Evolutionary conservation across 2,329 filamentous ascomycete genomes (phyloP), one percentile per base, ranked within the genome.

Genomic region (Phoma sp.): DNA sequence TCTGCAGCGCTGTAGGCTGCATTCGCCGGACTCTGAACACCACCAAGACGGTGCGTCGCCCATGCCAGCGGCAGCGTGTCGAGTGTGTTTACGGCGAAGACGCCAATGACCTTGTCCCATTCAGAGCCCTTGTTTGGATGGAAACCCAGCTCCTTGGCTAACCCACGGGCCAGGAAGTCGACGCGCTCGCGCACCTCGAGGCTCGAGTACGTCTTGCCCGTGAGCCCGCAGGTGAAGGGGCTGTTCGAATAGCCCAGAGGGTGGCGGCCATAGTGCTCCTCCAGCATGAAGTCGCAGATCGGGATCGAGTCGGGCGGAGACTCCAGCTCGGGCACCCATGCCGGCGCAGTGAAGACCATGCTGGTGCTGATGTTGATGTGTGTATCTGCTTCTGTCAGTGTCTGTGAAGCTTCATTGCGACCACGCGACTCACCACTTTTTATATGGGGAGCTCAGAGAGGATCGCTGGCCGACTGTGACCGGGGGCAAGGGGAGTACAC

Each of bases 81-180:
- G 60, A 95, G 86, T 85, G 90, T 91, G 71, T 96, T 96, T 55
- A 92, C 76, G n/a, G 88, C 88, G 76, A 91, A 96, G 25, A 93
- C 79, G 4, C 82, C 88, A 43, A 91, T 79, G 22, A 93, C 89
- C 73, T 92, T 92, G 67, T 95, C 90, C 88, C 88, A 95, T 71
- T 93, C 89, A 0, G 85, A 85, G 12, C 88, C 90, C 52, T 85
- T 74, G 62, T 90, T 88, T 7, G 88, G 85, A 40, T 82, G 74
- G 82, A 90, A 92, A 38, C 85, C 87, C 55, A 95, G 82, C 60
- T 90, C 85, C 70, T 89, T 87, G 36, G 84, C 83, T 31, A 96
- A 77, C 21, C 84, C 88, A 54, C 88, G 84, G 15, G 91, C 84
- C 21, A 95, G 80, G 48, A 78, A 81, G 25, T 91, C 87, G 9